A percentile compares a stretch with the other conserved stretches of the same genome.
Evolutionary conservation across 225 moss, liverwort and hornwort genomes (phyloP).

Genomic region (Rhytidiadelphus loreus): DNA sequence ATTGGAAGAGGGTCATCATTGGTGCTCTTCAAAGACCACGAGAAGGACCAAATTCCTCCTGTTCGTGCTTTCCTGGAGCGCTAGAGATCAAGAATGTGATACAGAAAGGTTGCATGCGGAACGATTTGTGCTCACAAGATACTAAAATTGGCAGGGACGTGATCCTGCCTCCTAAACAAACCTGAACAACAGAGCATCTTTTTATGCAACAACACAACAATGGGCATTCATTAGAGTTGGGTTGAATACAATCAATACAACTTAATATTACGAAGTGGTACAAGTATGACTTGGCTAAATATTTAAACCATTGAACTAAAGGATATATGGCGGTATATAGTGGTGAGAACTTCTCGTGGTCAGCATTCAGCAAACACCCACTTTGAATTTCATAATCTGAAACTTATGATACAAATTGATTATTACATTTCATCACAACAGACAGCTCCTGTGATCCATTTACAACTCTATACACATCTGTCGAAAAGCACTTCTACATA

Average conservation of each 20-base stretch:
- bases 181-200: neutral
- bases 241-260: neutral
- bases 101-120: too few species aligned
- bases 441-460: neutral
- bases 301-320: too few species aligned
- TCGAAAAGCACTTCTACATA: neutral
- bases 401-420: neutral
- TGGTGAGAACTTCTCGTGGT: too few species aligned
- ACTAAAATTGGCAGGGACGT: neutral
- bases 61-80: neutral
- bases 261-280: neutral
- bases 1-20: too few species aligned
- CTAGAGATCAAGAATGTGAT: neutral
- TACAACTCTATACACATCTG: neutral
- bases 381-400: too few species aligned
- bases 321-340: too few species aligned
- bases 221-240: neutral
- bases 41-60: neutral
- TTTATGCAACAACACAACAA: too few species aligned
- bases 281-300: too few species aligned
- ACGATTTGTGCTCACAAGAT: neutral
- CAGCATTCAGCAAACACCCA: too few species aligned
- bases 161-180: neutral
- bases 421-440: neutral
- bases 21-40: neutral